Evolutionary conservation across 495 filamentous ascomycete genomes (phyloP), one percentile per base, ranked within the genome.

Genomic region (Cairneyella variabilis): DNA sequence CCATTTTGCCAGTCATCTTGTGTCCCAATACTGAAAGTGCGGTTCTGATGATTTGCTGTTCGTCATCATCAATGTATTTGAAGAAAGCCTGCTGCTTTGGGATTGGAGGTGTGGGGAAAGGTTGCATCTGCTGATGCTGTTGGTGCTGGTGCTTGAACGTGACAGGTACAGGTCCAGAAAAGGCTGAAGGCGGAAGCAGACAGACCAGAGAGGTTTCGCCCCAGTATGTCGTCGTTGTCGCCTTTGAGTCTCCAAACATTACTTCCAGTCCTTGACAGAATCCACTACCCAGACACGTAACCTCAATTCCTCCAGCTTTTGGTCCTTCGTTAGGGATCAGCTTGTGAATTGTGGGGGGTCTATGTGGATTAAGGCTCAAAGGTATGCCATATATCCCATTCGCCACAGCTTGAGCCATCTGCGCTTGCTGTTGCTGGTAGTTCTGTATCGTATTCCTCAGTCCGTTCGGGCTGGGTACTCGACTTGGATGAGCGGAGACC

Each of bases 221-320:
- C 84, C 89, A 95, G 60, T 76, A 95, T 1, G 86, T 89, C 10
- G 88, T 92, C 9, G 85, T 88, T 1, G 83, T 85, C 9, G 92
- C 91, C 28, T 81, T 73, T 3, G 75, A 77, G 39, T 89, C 83
- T 16, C 91, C 91, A 67, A 97, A 97, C 60, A 91, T 84, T 52
- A 96, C 89, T 49, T 89, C 86, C 62, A 92, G 79, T 4, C 88
- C 89, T 40, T 84, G 80, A 30, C 79, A 82, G 59, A 96, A 96
- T 18, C 83, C 83, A 59, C 80, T 85, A 5, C 92, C 91, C 22
- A 92, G 71, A 48, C 91, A 76, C 0, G 87, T 90, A 11, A 96
- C 89, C 60, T 96, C 91, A 27, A 88, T 86, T 11, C 90, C 90
- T 51, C 92, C 92, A 21, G 76, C 76, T 37, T 83, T 83, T 9